phyloP scores from a whole-genome alignment of 768 basidiomycete genomes.

The Amyloporia xantha region DNA sequence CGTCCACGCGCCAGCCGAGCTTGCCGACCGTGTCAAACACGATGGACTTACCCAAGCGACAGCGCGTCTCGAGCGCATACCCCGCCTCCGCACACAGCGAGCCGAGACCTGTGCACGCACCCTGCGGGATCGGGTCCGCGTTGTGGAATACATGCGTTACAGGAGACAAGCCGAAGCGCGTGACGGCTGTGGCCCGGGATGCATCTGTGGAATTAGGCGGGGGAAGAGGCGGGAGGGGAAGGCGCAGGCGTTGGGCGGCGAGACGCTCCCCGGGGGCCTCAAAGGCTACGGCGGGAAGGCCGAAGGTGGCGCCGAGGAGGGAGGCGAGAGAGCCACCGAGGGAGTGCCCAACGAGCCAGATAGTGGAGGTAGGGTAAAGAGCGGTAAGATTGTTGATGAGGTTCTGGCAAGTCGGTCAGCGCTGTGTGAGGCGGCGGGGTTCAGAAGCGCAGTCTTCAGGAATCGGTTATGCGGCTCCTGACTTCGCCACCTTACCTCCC shows the following conservation, averaged over 20 bases:
- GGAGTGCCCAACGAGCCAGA: conserved; percentile 58
- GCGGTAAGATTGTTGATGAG: conserved; percentile 51
- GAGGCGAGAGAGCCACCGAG: conserved; percentile 62
- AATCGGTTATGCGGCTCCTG: no score
- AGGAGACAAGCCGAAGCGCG: conserved; percentile 11
- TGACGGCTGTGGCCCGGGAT: background rate
- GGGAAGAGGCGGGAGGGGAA: conserved; percentile 43
- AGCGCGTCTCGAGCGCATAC: conserved; percentile 57
- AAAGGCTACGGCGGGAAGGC: conserved; percentile 56
- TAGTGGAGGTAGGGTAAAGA: conserved; percentile 50
- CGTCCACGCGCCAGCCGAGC: conserved; percentile 53
- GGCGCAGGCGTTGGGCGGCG: conserved; percentile 53
- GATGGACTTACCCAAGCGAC: conserved; percentile 58
- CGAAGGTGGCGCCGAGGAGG: conserved; percentile 58
- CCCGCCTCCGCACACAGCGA: conserved; percentile 56
- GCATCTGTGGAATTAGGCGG: background rate
- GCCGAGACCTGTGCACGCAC: conserved; percentile 42
- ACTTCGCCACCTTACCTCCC: no score
- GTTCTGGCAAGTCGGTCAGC: conserved; percentile 26
- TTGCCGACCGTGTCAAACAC: conserved; percentile 63
- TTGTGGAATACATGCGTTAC: conserved; percentile 52
- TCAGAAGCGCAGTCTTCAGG: no score
- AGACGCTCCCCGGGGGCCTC: conserved; percentile 61
- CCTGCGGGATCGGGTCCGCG: conserved; percentile 66
- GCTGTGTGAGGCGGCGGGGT: no score